These are phyloP conservation scores for Davidsoniella virescens DNA, from an alignment of 2,329 filamentous ascomycete species.

Conservation along the genomic window DNA sequence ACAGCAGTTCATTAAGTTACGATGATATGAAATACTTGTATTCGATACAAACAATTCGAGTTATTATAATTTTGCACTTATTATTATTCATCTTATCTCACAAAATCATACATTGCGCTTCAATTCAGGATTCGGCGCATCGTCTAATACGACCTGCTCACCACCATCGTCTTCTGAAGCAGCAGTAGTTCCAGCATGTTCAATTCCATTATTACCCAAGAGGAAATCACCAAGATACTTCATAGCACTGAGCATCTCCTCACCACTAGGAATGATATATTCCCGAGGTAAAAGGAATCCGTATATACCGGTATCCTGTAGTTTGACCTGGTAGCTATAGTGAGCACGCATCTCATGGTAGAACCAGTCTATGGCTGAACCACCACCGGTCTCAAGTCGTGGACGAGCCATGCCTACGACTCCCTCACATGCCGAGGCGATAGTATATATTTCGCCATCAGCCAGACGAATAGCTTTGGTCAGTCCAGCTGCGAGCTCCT, in stretches of 20 bases:
- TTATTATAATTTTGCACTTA: too few relatives aligned
- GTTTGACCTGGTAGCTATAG: slow-evolving; percentile 86
- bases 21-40: neutral
- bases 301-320: slow-evolving; percentile 85
- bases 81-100: neutral
- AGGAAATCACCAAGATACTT: slow-evolving; percentile 73
- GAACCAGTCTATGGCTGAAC: slow-evolving; percentile 87
- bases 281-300: slow-evolving; percentile 80
- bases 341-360: slow-evolving; percentile 71
- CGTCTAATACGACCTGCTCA: slow-evolving; percentile 13
- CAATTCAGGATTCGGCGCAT: slow-evolving; percentile 1
- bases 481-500: slow-evolving; percentile 76
- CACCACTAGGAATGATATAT: slow-evolving; percentile 74
- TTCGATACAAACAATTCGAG: neutral
- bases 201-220: slow-evolving; percentile 51
- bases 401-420: slow-evolving; percentile 11
- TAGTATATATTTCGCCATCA: slow-evolving; percentile 57
- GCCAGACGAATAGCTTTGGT: slow-evolving; percentile 78
- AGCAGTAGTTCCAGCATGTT: slow-evolving; percentile 21
- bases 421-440: slow-evolving; percentile 76
- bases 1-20: neutral
- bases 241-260: slow-evolving; percentile 71
- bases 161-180: slow-evolving; percentile 13
- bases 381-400: slow-evolving; percentile 59
- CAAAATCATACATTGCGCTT: neutral